phyloP scores from a whole-genome alignment of 2,329 filamentous ascomycete genomes.

The Teratosphaeria destructans region DNA sequence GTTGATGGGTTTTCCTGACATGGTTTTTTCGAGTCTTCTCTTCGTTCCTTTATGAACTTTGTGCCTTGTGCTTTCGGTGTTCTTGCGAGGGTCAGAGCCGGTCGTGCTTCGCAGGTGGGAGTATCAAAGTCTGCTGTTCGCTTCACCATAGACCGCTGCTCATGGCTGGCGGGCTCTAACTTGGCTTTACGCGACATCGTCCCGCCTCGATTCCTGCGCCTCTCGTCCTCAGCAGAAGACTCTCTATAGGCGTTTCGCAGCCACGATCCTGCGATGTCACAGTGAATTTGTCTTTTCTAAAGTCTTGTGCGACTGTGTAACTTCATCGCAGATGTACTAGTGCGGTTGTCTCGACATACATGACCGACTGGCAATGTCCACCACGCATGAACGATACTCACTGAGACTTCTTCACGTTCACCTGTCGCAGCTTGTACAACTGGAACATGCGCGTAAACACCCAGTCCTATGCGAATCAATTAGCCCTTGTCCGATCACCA shows the following conservation, averaged over 20 bases:
- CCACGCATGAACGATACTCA: slow-evolving; percentile 15
- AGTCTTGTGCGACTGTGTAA: too few relatives aligned
- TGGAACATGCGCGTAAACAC: slow-evolving; percentile 44
- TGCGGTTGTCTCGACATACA: too few relatives aligned
- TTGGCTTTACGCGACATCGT: background rate
- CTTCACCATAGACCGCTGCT: too few relatives aligned
- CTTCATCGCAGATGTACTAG: too few relatives aligned
- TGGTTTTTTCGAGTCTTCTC: background rate
- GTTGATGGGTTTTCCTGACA: background rate
- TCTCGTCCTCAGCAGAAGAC: too few relatives aligned
- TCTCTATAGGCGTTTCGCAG: too few relatives aligned
- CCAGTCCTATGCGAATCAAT: slow-evolving; percentile 26
- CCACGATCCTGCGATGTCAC: too few relatives aligned
- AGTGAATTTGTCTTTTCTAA: too few relatives aligned
- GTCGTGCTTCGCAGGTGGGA: too few relatives aligned
- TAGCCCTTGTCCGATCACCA: slow-evolving; percentile 16
- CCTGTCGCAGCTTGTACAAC: slow-evolving; percentile 33
- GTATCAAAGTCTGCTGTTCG: too few relatives aligned
- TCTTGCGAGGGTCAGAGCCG: too few relatives aligned
- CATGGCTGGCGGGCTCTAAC: background rate
- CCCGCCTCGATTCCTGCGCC: too few relatives aligned
- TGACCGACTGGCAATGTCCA: background rate
- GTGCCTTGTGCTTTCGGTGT: background rate
- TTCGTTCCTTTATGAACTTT: background rate
- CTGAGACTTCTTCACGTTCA: slow-evolving; percentile 18